phyloP scores from a whole-genome alignment of 2,329 filamentous ascomycete species.

The Ceratocystis colombiana region DNA sequence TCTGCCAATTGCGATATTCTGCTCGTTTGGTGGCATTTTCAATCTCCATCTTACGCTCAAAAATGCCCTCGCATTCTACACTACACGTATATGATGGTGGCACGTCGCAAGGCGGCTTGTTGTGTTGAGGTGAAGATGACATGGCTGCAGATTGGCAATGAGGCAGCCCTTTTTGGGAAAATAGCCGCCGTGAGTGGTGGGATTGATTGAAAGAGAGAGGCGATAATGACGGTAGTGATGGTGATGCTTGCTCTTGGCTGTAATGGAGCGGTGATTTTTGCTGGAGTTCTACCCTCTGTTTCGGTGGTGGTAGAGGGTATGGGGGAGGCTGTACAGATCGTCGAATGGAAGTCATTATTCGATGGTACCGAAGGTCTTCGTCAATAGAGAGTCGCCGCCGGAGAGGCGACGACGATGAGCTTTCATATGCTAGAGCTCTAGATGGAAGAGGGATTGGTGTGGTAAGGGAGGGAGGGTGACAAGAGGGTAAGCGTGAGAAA shows the following conservation, averaged over 20 bases:
- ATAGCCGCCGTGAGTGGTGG: conserved; percentile 23
- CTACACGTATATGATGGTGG: conserved; percentile 49
- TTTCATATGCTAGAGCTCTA: conserved; percentile 13
- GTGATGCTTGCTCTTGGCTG: conserved; percentile 21
- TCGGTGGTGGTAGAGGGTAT: conserved; percentile 30
- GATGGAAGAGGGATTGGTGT: conserved; percentile 1
- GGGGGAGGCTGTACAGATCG: conserved; percentile 41
- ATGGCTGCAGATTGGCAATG: conserved; percentile 7
- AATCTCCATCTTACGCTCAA: conserved; percentile 56
- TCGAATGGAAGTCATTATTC: conserved; percentile 40
- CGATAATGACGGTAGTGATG: background rate
- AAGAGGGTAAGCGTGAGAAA: conserved; percentile 3
- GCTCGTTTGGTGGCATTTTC: conserved; percentile 54
- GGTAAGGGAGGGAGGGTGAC: background rate
- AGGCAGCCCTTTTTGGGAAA: background rate
- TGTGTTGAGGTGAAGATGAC: conserved; percentile 24
- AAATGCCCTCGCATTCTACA: conserved; percentile 47
- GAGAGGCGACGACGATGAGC: conserved; percentile 30
- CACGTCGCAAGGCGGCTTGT: conserved; percentile 35
- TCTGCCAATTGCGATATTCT: conserved; percentile 53
- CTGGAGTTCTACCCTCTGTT: background rate
- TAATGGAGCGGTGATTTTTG: background rate
- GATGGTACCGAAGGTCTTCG: conserved; percentile 45
- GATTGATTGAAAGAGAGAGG: conserved; percentile 10
- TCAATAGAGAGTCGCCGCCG: conserved; percentile 45